Evolutionary conservation across 148 eudicot genomes (phyloP).

Genomic region (Silene conica): DNA sequence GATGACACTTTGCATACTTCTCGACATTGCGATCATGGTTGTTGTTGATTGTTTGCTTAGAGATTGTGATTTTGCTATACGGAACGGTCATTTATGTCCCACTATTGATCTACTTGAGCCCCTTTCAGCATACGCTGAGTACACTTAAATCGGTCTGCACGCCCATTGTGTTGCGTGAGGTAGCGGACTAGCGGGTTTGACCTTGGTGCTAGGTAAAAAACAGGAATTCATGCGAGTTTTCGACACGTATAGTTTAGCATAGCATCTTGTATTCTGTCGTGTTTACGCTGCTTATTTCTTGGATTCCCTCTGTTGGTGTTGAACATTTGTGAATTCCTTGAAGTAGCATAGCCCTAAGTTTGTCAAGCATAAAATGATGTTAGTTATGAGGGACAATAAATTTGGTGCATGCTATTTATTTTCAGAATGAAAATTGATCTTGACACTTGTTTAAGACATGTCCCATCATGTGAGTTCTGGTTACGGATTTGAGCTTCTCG

Average conservation of each 20-base stretch:
- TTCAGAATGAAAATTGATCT: not conserved
- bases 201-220: not conserved
- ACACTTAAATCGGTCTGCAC: not conserved
- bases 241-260: not conserved
- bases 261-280: not conserved
- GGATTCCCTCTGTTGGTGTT: not conserved
- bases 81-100: not conserved
- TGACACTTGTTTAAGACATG: not conserved
- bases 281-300: not conserved
- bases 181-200: not conserved
- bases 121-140: not conserved
- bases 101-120: not conserved
- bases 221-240: not conserved
- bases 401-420: not conserved
- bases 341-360: not conserved
- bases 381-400: not conserved
- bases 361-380: not conserved
- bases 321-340: not conserved
- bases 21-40: not conserved
- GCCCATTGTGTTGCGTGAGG: not conserved
- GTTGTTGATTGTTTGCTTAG: not conserved
- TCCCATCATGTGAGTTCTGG: not conserved
- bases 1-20: not conserved
- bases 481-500: not conserved
- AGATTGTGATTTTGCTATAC: not conserved